Evolutionary conservation across 371 early-diverging fungal genomes (phyloP), one percentile per base, ranked within the genome.

Genomic region (Funneliformis caledonium): DNA sequence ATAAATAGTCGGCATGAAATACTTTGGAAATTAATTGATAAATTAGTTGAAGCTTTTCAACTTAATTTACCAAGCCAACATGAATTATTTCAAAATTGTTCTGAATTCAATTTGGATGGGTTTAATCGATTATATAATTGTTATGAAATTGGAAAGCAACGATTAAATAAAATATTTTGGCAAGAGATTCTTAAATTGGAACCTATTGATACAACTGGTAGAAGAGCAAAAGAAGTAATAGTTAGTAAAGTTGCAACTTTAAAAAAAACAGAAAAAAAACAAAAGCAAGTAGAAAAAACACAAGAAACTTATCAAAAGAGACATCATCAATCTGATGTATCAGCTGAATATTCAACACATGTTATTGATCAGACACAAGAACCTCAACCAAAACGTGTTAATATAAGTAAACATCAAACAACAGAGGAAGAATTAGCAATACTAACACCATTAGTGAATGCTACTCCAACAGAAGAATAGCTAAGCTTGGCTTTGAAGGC

Each of bases 11-110:
- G 12, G 0, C 8, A 50, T 37, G 48, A 72, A 72, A n/a, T 33
- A 2, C 37, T 69, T 26, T 69, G 12, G 69, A 69, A 69, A 26
- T 48, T 73, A 52, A 47, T 73, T 59, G 22, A 47, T n/a, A 37
- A 59, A 19, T 31, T 73, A 48, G 22, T 4, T 50, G 26, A 48
- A 31, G 11, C 48, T 14, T 72, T 72, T 52, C 11, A 26, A 16
- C 12, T 52, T 48, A 8, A 16, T 7, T 16, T 26, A 31, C 69
- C 69, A 31, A 19, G 10, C 10, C 2, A 43, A 16, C 19, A 72
- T 47, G 48, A 72, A 50, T 43, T 72, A 48, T 72, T 72, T 48
- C 10, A 22, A 14, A 72, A 45, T 14, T 62, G 14, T 62, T 1
- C n/a, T 22, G 14, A 62, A 8, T 10, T 47, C 0, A 47, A 47